A percentile compares a stretch with the other conserved stretches of the same genome.
Evolutionary conservation across 805 yeast species (phyloP).

Genomic region (Yamadazyma sp.): DNA sequence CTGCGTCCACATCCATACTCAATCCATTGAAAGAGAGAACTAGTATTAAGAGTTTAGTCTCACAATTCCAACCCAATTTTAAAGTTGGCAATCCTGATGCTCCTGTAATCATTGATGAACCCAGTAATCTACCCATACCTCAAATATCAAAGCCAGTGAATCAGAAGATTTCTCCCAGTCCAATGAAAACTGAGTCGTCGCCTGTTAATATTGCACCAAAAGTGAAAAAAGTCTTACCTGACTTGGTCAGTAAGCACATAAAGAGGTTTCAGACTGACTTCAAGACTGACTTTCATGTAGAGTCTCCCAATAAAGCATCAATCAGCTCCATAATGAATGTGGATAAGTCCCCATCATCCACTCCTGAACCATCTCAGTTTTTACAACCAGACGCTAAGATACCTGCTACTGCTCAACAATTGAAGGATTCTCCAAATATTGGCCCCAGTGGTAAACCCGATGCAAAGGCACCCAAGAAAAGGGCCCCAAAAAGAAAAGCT

Average conservation of each 20-base stretch:
- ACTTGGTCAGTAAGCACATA: conserved; percentile 3
- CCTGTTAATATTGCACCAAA: conserved; percentile 3
- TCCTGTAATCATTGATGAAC: conserved; percentile 9
- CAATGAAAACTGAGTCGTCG: background rate
- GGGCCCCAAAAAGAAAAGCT: conserved; percentile 15
- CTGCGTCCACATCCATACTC: too few relatives aligned
- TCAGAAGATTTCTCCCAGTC: background rate
- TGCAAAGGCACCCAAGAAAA: conserved; percentile 13
- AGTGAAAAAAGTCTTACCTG: background rate
- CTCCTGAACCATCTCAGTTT: conserved; percentile 6
- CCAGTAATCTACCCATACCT: conserved; percentile 2
- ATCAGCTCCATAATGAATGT: conserved; percentile 39
- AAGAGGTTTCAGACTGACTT: conserved; percentile 6
- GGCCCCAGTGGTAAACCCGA: background rate
- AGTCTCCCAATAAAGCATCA: conserved; percentile 28
- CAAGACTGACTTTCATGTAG: conserved; percentile 6
- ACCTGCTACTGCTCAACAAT: background rate
- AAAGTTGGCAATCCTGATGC: conserved; percentile 9
- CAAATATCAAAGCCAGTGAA: conserved; percentile 4
- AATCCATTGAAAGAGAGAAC: too few relatives aligned
- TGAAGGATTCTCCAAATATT: background rate
- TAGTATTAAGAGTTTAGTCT: conserved; percentile 18
- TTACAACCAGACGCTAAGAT: too few relatives aligned
- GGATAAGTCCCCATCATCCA: conserved; percentile 22
- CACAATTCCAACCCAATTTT: conserved; percentile 31